Percentiles rank a stretch among this genome's conserved stretches.
Evolutionary conservation across 495 filamentous ascomycete genomes (phyloP).

Genomic region (Physcia stellaris): DNA sequence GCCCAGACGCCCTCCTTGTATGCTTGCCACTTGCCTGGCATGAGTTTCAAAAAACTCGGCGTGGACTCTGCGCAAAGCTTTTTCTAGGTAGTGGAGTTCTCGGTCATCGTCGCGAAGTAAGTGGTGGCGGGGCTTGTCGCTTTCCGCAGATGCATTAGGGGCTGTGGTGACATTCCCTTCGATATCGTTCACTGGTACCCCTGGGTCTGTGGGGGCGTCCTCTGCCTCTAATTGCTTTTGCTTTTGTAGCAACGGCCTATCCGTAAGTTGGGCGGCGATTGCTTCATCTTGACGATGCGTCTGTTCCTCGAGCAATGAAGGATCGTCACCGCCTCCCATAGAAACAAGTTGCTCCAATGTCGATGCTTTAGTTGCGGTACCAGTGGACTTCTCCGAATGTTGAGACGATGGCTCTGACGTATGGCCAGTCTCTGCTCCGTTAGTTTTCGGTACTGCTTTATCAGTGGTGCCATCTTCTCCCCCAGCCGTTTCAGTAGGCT

Average conservation of each 20-base stretch:
- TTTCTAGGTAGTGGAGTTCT: conserved; percentile 62
- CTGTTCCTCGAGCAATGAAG: conserved; percentile 57
- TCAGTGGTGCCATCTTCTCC: neutral
- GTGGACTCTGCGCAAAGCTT: conserved; percentile 63
- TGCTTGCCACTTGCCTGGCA: conserved; percentile 33
- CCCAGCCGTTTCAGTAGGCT: conserved; percentile 2
- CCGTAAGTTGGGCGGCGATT: conserved; percentile 76
- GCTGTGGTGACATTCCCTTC: conserved; percentile 15
- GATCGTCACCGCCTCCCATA: conserved; percentile 63
- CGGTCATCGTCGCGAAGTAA: conserved; percentile 72
- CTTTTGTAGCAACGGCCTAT: conserved; percentile 72
- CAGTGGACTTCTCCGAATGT: neutral
- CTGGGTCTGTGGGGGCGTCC: conserved; percentile 36
- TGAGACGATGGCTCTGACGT: conserved; percentile 11
- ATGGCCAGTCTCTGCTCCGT: conserved; percentile 19
- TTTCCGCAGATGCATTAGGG: conserved; percentile 29
- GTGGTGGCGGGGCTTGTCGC: conserved; percentile 50
- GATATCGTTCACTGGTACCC: conserved; percentile 20
- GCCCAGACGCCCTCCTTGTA: conserved; percentile 44
- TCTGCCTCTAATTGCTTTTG: conserved; percentile 81
- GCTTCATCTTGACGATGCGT: conserved; percentile 69
- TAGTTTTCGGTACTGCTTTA: conserved; percentile 15
- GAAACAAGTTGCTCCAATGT: conserved; percentile 62
- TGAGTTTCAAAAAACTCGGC: conserved; percentile 70
- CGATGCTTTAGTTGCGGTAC: conserved; percentile 23